Base-by-base conservation (phyloP, 371 early-diverging fungal genomes). In the Actinomortierella wolfii region DNA sequence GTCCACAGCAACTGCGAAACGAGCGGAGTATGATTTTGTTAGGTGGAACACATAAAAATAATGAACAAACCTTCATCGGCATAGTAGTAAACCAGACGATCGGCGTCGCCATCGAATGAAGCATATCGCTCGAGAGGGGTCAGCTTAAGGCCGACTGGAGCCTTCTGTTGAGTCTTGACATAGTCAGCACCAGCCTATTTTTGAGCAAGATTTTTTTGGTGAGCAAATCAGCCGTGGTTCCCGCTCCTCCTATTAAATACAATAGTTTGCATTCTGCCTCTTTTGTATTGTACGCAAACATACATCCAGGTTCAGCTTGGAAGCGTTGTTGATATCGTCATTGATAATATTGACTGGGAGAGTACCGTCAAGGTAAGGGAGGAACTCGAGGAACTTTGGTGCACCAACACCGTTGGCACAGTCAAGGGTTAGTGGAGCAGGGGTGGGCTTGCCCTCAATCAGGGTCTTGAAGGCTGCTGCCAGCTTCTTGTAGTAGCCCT, bases 31-130 rank as follows among this genome's bases (percentile, higher is more conserved):
- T n/a, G n/a, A n/a, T n/a, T n/a, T n/a, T n/a, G n/a, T n/a, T n/a
- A n/a, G n/a, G n/a, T n/a, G n/a, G n/a, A n/a, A n/a, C n/a, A n/a
- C n/a, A n/a, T n/a, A n/a, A n/a, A n/a, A n/a, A n/a, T n/a, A n/a
- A n/a, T n/a, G 24, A 17, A 51, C 77, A 54, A 79, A 89, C 91
- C 85, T 24, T 82, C 71, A 60, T 91, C 89, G 28, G 80, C 79
- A 64, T 92, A 97, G 81, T 95, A 99, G 83, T 92, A 99, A 42
- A 99, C 94, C 40, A 99, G 83, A 60, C 99, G 94, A 76, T 99
- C 99, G 50, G 98, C 99, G 79, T 99, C 99, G 58, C 99, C 99
- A 76, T 99, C 99, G 67, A 94, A 90, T 17, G 99, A 96, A 62
- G 91, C 92, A 57, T 81, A 93, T 54, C 95, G 89, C 54, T 87